Conservation (phyloP, 169 alveolate genomes). For the Eimeria necatrix region DNA sequence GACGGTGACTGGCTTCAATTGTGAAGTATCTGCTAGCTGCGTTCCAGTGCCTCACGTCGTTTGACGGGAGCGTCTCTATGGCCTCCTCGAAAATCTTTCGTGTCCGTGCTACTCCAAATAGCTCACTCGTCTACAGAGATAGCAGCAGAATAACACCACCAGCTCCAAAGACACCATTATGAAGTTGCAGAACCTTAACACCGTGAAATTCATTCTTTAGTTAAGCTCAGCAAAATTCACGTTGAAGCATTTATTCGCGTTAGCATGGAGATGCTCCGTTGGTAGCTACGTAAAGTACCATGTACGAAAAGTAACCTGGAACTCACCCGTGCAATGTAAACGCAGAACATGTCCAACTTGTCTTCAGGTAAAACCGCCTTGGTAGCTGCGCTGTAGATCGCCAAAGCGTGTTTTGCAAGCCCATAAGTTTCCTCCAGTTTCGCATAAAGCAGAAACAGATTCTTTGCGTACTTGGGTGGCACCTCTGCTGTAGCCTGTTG, state of each 20-base stretch:
- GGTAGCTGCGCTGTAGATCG: constrained; percentile 92
- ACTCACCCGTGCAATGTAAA: constrained; percentile 91
- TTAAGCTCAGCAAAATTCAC: too few species aligned
- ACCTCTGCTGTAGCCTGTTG: constrained; percentile 89
- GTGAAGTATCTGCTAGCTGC: not conserved
- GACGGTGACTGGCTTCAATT: too few species aligned
- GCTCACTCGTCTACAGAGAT: constrained; percentile 88
- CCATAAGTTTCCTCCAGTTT: constrained; percentile 96
- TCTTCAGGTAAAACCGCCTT: constrained; percentile 81
- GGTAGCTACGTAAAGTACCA: too few species aligned
- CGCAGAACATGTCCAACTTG: constrained; percentile 89
- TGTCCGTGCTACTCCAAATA: constrained; percentile 94
- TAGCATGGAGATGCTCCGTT: too few species aligned
- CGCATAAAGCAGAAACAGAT: constrained; percentile 89
- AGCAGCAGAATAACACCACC: not conserved
- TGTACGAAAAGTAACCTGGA: too few species aligned
- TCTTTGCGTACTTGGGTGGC: constrained; percentile 90
- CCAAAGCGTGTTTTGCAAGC: constrained; percentile 92
- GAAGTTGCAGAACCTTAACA: not conserved
- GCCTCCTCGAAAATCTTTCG: constrained; percentile 90
- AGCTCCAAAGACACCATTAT: not conserved
- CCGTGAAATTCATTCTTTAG: not conserved
- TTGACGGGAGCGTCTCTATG: constrained; percentile 83
- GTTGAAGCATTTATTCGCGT: too few species aligned
- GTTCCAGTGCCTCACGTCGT: constrained; percentile 75